phyloP scores from a whole-genome alignment of 192 early-diverging fungal genomes.

The Linnemannia hyalina region DNA sequence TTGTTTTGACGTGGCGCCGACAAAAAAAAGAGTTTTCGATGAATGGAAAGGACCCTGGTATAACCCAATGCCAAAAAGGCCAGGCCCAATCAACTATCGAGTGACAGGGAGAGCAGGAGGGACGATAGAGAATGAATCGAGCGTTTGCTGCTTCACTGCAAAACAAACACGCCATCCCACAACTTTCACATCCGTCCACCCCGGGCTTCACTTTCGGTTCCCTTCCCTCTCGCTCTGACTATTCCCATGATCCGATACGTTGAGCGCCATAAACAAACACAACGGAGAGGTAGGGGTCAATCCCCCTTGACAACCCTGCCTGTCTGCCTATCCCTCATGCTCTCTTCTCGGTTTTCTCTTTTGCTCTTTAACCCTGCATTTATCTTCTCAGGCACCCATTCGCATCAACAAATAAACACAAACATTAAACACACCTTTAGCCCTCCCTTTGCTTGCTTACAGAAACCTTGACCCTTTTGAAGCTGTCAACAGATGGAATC shows the following conservation, averaged over 20 bases:
- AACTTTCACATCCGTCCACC: neutral
- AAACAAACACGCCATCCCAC: neutral
- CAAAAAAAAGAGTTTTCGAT: neutral
- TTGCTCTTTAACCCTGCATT: neutral
- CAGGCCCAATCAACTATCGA: neutral
- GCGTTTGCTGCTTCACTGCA: neutral
- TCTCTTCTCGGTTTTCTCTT: neutral
- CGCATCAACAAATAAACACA: neutral
- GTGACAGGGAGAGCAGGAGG: neutral
- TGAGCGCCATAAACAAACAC: neutral
- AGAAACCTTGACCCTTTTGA: neutral
- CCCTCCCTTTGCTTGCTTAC: neutral
- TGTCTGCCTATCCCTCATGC: neutral
- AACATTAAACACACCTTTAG: neutral
- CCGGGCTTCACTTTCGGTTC: neutral
- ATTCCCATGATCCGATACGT: neutral
- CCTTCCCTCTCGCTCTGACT: neutral
- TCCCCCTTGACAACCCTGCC: neutral
- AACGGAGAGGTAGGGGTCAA: neutral
- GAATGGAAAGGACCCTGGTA: neutral
- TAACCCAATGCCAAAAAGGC: neutral
- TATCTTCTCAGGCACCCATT: neutral
- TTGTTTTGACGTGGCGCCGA: too few relatives aligned
- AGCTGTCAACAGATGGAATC: too few relatives aligned
- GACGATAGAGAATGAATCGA: neutral